phyloP scores from a whole-genome alignment of 2,329 filamentous ascomycete species.

The Myriosclerotinia curreyana region DNA sequence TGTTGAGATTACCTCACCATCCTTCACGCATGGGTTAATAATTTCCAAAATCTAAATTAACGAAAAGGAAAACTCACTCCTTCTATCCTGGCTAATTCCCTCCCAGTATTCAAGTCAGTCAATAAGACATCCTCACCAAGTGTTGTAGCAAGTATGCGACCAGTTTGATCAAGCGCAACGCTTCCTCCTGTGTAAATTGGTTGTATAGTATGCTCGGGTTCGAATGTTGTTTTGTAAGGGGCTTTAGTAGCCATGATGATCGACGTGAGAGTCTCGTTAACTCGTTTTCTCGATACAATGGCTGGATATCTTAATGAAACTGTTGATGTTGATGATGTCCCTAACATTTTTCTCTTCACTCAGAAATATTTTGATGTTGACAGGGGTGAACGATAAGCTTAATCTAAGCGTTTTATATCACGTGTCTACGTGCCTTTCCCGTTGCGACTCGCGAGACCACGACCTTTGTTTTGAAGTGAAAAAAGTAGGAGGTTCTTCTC shows the following conservation, averaged over 20 bases:
- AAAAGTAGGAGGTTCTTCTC: too few species aligned
- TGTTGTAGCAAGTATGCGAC: slow-evolving; percentile 79
- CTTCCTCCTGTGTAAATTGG: slow-evolving; percentile 93
- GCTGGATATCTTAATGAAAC: neutral
- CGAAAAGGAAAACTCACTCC: slow-evolving; percentile 47
- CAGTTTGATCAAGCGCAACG: slow-evolving; percentile 76
- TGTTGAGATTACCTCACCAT: slow-evolving; percentile 77
- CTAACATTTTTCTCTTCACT: slow-evolving; percentile 13
- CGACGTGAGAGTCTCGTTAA: neutral
- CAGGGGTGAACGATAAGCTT: slow-evolving; percentile 28
- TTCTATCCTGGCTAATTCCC: slow-evolving; percentile 80
- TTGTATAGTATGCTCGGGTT: slow-evolving; percentile 75
- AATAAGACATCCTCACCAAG: slow-evolving; percentile 90
- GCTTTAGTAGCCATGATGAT: slow-evolving; percentile 58
- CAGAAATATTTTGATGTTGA: slow-evolving; percentile 27
- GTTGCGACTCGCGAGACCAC: neutral
- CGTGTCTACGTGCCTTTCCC: neutral
- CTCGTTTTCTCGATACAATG: neutral
- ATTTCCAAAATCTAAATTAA: slow-evolving; percentile 19
- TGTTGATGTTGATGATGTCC: neutral
- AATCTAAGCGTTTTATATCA: slow-evolving; percentile 28
- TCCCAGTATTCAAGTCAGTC: slow-evolving; percentile 78
- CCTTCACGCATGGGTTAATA: slow-evolving; percentile 47
- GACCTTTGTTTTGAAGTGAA: neutral
- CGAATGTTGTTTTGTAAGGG: slow-evolving; percentile 82